Evolutionary conservation across 768 basidiomycete species (phyloP), one percentile per base, ranked within the genome.

Genomic region (Phanerodontia chrysosporium): DNA sequence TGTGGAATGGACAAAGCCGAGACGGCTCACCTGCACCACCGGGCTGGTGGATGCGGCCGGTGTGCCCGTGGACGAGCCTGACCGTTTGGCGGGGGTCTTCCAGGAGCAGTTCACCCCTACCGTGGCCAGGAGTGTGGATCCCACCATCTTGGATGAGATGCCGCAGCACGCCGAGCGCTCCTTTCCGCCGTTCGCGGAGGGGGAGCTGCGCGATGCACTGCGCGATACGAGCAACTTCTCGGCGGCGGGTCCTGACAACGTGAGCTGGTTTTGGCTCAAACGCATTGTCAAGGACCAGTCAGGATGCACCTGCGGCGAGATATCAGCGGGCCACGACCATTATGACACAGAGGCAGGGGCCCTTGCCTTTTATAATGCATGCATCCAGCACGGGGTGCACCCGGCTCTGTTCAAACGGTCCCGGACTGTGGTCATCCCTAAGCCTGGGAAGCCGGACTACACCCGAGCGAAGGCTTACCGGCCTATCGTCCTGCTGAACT

Each of bases 401-500:
- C 68, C 65, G 0, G 22, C 24, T 1, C 24, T 49, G 25, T 69
- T 64, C 55, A 62, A 59, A 45, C 10, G 16, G 2, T 56, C 61
- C 1, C 49, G 58, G 10, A 63, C 67, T 0, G 61, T 70, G 0
- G 56, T 67, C 25, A 59, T 70, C 22, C 62, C 65, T 2, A 70
- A 70, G 56, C 67, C 66, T 0, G 49, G 62, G 25, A 66, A 66
- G 51, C 53, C 57, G 2, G 67, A 67, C 56, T 66, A 69, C 48
- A 29, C 58, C 1, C 36, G 53, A 1, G 57, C 67, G 2, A 69
- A 68, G 51, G 63, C 68, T 1, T 71, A 68, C 58, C 63, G 66
- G 39, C 68, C 63, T 0, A 70, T 71, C 45, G 62, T 65, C 1
- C 65, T 71, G 0, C 59, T 69, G 14, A 59, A 65, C 45, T 62